A percentile compares a stretch with the other conserved stretches of the same genome.
Evolutionary conservation across 306 rosid species (phyloP).

Genomic region (Abrus pulchellus): DNA sequence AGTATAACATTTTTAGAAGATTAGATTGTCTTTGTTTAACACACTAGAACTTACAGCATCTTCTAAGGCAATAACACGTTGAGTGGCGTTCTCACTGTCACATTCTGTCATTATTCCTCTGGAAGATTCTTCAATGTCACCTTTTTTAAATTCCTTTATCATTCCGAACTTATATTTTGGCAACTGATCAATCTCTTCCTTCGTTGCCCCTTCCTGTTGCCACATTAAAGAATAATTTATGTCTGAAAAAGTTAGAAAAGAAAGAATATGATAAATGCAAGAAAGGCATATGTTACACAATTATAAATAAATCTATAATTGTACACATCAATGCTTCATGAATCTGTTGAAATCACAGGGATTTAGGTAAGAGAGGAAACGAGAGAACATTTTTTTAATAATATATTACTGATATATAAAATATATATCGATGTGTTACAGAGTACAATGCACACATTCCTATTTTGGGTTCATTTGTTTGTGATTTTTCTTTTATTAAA

Average conservation of each 20-base stretch:
- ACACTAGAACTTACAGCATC: constrained; percentile 75
- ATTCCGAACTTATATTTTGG: constrained; percentile 74
- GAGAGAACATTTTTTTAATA: background rate
- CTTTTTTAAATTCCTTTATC: constrained; percentile 57
- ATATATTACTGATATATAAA: background rate
- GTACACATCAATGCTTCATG: background rate
- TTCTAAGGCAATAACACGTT: constrained; percentile 64
- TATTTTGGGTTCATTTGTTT: too few relatives aligned
- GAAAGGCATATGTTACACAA: constrained; percentile 10
- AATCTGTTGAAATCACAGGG: background rate
- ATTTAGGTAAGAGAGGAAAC: background rate
- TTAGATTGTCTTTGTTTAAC: constrained; percentile 1
- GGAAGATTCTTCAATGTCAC: constrained; percentile 63
- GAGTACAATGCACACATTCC: too few relatives aligned
- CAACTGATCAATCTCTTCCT: constrained; percentile 79
- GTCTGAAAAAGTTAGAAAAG: constrained; percentile 2
- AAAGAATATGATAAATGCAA: constrained; percentile 20
- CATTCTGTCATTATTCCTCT: constrained; percentile 74
- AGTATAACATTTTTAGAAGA: background rate
- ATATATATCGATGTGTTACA: background rate
- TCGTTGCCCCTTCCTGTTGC: constrained; percentile 90
- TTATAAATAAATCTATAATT: background rate
- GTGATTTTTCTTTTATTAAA: too few relatives aligned
- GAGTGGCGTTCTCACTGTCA: constrained; percentile 56
- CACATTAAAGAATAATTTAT: constrained; percentile 48